Base-by-base conservation (phyloP, 2,329 filamentous ascomycete species). In the Aspergillus proliferans region DNA sequence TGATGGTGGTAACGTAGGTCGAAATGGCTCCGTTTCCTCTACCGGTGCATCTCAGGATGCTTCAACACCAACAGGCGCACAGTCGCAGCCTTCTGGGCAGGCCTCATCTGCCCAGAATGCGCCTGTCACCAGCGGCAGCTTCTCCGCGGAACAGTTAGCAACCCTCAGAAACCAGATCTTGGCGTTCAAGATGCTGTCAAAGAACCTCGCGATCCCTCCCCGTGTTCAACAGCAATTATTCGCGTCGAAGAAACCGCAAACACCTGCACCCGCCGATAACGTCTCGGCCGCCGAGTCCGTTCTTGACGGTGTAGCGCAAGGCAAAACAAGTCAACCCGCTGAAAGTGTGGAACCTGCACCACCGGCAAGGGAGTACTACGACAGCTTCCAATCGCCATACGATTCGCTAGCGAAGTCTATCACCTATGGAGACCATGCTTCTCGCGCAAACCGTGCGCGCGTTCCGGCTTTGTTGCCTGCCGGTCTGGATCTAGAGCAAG, bases 381-480 rank as follows among this genome's bases (percentile, higher is more conserved):
- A 87, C 71, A 85, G 80, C 6, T 83, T 93, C 61, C 85, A 86
- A 58, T 84, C 85, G 19, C 89, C 90, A 0, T 88, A 88, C 59
- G 79, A 73, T 22, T 61, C 75, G 10, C 67, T 84, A 30, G 65
- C 72, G 41, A 73, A 76, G 44, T 71, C 73, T 26, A 89, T 97
- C 62, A 86, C 81, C 67, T 95, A 95, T 67, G 78, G 83, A 34
- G 85, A 91, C 44, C 92, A 97, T 67, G 79, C 80, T 2, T 79
- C 83, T 50, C 85, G 91, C 51, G 83, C 84, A 55, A 86, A 88
- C 55, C 84, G 92, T 39, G 80, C 84, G 48, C 84, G 91, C 56
- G 85, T 97, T 36, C 89, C 93, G 1, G 89, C 88, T 53, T 83
- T 95, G 48, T 89, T 96, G 72, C 91, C 93, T 5, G 81, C 87